phyloP scores from a whole-genome alignment of 805 yeast genomes.

The Brettanomyces anomalus region DNA sequence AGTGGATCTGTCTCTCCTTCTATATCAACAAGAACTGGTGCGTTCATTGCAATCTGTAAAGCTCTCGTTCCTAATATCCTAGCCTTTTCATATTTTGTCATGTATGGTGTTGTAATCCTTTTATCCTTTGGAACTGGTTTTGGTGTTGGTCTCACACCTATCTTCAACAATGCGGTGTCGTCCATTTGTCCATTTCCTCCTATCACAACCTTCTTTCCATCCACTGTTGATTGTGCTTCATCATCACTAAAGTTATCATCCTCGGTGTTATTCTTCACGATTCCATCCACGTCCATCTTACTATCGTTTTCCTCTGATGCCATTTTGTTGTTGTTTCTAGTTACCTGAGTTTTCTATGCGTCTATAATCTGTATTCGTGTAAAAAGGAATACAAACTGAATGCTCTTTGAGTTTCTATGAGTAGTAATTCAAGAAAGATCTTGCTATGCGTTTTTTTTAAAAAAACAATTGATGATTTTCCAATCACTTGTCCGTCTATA shows the following conservation, averaged over 20 bases:
- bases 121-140: slow-evolving; percentile 84
- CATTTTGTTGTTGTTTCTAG: too few relatives aligned
- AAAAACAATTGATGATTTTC: too few relatives aligned
- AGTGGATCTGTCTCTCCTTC: slow-evolving; percentile 99
- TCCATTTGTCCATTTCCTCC: slow-evolving; percentile 64
- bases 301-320: slow-evolving; percentile 41
- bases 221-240: slow-evolving; percentile 37
- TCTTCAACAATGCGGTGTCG: slow-evolving; percentile 28
- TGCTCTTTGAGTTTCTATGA: too few relatives aligned
- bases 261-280: slow-evolving; percentile 16
- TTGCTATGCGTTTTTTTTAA: too few relatives aligned
- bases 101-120: slow-evolving; percentile 93
- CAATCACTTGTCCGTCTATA: too few relatives aligned
- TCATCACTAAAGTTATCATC: slow-evolving; percentile 31
- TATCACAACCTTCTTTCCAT: slow-evolving; percentile 65
- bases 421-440: too few relatives aligned
- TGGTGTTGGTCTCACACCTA: slow-evolving; percentile 24
- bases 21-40: slow-evolving; percentile 94
- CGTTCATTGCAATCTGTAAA: slow-evolving; percentile 93
- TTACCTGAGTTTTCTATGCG: too few relatives aligned
- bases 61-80: slow-evolving; percentile 97
- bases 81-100: slow-evolving; percentile 98
- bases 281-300: slow-evolving; percentile 2
- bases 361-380: too few relatives aligned
- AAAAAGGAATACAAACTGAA: too few relatives aligned